A percentile compares a stretch with the other conserved stretches of the same genome.
Conservation (phyloP, 2,329 filamentous ascomycete genomes). For the Fusarium marasasianum region DNA sequence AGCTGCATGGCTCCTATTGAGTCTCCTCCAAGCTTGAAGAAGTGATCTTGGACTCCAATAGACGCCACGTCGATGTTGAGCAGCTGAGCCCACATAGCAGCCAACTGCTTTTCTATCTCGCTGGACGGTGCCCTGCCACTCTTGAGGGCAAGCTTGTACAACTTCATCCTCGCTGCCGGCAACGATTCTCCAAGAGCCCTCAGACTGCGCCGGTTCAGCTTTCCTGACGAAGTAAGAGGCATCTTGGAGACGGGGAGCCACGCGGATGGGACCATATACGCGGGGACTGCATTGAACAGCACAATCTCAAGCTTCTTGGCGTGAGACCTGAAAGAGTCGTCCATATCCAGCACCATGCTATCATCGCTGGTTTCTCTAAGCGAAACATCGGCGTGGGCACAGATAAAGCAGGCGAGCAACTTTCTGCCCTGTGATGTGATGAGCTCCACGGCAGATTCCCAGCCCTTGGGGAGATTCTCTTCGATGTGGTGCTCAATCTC, state of each 20-base stretch:
- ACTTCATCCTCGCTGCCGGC: background rate
- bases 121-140: slow-evolving; percentile 48
- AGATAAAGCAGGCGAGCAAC: slow-evolving; percentile 33
- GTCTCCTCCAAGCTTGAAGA: slow-evolving; percentile 56
- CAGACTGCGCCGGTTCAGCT: slow-evolving; percentile 55
- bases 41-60: slow-evolving; percentile 47
- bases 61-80: background rate
- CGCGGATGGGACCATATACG: slow-evolving; percentile 54
- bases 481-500: slow-evolving; percentile 56
- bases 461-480: background rate
- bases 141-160: slow-evolving; percentile 23
- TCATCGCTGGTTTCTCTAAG: background rate
- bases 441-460: slow-evolving; percentile 34
- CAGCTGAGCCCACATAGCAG: slow-evolving; percentile 28
- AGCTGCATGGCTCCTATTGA: slow-evolving; percentile 38
- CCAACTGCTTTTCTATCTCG: slow-evolving; percentile 27
- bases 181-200: slow-evolving; percentile 7
- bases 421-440: slow-evolving; percentile 20
- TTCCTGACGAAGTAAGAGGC: slow-evolving; percentile 55
- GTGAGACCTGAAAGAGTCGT: background rate
- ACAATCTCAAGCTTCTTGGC: slow-evolving; percentile 7
- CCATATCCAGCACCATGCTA: background rate
- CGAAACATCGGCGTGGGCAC: background rate
- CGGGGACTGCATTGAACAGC: slow-evolving; percentile 30
- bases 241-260: slow-evolving; percentile 54